Conservation (phyloP, 345 rosid genomes). For the Eucalyptus lansdowneana region DNA sequence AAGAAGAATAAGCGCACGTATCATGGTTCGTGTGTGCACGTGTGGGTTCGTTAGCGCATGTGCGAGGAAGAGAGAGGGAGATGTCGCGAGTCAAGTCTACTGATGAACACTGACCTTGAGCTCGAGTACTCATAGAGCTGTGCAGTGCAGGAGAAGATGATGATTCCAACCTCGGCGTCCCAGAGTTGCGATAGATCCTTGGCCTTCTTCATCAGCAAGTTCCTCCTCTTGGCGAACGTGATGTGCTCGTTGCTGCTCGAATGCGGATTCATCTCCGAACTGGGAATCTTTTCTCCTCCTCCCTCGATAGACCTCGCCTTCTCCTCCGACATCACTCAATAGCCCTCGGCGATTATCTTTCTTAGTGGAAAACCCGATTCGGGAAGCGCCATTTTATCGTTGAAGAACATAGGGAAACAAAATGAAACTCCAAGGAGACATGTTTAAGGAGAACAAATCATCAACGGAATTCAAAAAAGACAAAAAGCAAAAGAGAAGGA, state of each 20-base stretch:
- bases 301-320: background rate
- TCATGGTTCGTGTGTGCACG: background rate
- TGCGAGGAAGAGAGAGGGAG: background rate
- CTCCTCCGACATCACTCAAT: background rate
- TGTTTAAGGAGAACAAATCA: background rate
- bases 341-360: background rate
- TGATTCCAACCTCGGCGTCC: constrained; percentile 19
- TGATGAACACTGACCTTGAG: constrained; percentile 6
- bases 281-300: background rate
- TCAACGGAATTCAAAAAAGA: background rate
- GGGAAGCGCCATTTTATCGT: background rate
- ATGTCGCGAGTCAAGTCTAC: background rate
- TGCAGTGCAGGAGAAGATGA: constrained; percentile 25
- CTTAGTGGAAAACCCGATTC: background rate
- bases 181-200: constrained; percentile 19
- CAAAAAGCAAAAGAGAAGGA: background rate
- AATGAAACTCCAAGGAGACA: background rate
- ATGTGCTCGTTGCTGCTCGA: constrained; percentile 7
- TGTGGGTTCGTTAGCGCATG: background rate
- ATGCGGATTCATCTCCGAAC: background rate
- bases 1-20: background rate
- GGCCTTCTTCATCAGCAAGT: constrained; percentile 20
- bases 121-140: constrained; percentile 22
- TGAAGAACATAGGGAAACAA: background rate
- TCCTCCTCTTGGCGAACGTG: constrained; percentile 22